Conservation (phyloP, 495 filamentous ascomycete species). For the Penicillium tannophilum region DNA sequence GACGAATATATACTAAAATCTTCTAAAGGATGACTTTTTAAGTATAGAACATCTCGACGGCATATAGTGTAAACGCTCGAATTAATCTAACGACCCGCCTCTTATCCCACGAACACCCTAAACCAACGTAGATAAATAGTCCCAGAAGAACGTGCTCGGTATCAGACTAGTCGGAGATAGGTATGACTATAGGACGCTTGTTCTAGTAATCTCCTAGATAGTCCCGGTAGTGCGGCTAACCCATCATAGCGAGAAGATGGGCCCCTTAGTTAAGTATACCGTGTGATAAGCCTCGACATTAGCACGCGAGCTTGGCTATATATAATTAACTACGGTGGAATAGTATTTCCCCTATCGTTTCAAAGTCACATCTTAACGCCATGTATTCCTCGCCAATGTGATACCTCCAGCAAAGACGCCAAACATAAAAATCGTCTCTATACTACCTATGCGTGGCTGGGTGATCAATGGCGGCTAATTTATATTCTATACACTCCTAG, state of each 20-base stretch:
- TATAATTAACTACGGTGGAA: not conserved
- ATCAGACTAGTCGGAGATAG: conserved; percentile 2
- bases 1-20: conserved; percentile 2
- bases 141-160: not conserved
- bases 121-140: conserved; percentile 2
- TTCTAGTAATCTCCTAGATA: conserved; percentile 6
- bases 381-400: conserved; percentile 2
- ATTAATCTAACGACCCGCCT: conserved; percentile 3
- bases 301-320: conserved; percentile 1
- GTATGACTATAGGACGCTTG: conserved; percentile 5
- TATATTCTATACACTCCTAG: not conserved
- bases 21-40: conserved; percentile 1
- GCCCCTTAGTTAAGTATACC: conserved; percentile 7
- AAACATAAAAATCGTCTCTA: not conserved
- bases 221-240: conserved; percentile 5
- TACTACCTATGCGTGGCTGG: not conserved
- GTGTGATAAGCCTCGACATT: conserved; percentile 6
- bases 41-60: conserved; percentile 2
- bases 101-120: conserved; percentile 2
- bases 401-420: conserved; percentile 1
- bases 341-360: not conserved
- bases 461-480: not conserved
- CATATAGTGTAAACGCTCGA: conserved; percentile 5
- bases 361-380: conserved; percentile 1
- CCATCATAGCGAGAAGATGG: conserved; percentile 5